Evolutionary conservation across 148 eudicot genomes (phyloP).

Genomic region (Pouteria glomerata): DNA sequence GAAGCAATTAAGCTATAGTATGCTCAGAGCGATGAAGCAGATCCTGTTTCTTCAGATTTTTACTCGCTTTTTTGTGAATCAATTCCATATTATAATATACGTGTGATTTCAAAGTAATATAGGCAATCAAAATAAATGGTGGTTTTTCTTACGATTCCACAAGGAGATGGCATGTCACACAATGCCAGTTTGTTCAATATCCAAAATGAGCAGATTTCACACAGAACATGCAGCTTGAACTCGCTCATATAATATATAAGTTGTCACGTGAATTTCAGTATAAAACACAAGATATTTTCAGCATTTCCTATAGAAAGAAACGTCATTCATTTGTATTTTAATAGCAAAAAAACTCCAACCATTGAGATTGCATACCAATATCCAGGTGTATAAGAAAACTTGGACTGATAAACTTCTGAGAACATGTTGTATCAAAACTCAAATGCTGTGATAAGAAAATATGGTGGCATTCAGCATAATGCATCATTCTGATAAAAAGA

Average conservation of each 20-base stretch:
- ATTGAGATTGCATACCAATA: too few species aligned
- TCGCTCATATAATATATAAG: not conserved
- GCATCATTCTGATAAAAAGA: too few species aligned
- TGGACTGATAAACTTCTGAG: too few species aligned
- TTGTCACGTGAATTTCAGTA: not conserved
- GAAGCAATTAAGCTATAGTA: not conserved
- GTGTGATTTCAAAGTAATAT: not conserved
- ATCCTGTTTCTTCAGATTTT: not conserved
- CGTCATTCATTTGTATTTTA: too few species aligned
- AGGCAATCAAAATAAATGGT: not conserved
- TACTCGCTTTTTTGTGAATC: not conserved
- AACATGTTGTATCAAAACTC: too few species aligned
- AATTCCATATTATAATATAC: not conserved
- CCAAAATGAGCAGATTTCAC: not conserved
- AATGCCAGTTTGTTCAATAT: not conserved
- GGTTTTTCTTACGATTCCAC: not conserved
- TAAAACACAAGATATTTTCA: not conserved
- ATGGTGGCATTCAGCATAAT: too few species aligned
- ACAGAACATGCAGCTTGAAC: not conserved
- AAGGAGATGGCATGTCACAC: not conserved
- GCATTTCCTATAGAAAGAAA: too few species aligned
- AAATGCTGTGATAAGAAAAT: too few species aligned
- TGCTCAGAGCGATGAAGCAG: not conserved
- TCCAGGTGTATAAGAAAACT: too few species aligned
- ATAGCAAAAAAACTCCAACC: too few species aligned